Conservation (phyloP, 371 early-diverging fungal species). For the Actinomortierella wolfii region DNA sequence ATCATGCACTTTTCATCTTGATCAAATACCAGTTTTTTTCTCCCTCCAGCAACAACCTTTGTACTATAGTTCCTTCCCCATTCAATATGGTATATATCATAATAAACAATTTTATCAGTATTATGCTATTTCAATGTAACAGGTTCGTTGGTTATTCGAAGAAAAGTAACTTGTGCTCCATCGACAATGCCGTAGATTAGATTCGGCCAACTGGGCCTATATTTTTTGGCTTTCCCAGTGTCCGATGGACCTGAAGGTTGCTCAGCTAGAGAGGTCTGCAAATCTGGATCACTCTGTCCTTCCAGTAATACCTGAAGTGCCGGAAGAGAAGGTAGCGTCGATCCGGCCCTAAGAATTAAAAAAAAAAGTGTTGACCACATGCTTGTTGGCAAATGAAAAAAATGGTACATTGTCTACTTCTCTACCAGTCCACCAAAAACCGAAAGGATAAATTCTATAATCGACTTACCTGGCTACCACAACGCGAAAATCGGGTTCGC, state of each 20-base stretch:
- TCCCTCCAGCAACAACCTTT: too few species aligned
- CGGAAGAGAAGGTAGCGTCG: background rate
- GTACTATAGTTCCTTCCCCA: too few species aligned
- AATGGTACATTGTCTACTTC: too few species aligned
- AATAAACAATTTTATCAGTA: too few species aligned
- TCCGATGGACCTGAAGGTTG: background rate
- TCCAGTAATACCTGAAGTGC: background rate
- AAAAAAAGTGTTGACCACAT: background rate
- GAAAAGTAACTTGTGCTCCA: constrained; percentile 38
- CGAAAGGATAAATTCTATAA: too few species aligned
- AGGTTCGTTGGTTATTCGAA: constrained; percentile 11
- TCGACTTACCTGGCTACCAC: constrained; percentile 48
- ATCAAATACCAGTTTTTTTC: too few species aligned
- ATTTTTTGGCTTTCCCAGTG: constrained; percentile 16
- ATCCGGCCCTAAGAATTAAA: constrained; percentile 1
- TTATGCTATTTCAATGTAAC: too few species aligned
- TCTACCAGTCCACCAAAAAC: too few species aligned
- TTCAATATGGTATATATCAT: too few species aligned
- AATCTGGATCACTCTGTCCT: constrained; percentile 1
- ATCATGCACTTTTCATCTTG: too few species aligned
- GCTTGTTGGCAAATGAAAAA: background rate
- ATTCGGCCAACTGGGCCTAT: constrained; percentile 21
- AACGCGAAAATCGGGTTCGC: constrained; percentile 53
- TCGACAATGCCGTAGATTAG: constrained; percentile 37
- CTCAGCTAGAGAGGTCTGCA: background rate